Base-by-base conservation (phyloP, 2,329 filamentous ascomycete genomes). In the Talaromyces sp. region DNA sequence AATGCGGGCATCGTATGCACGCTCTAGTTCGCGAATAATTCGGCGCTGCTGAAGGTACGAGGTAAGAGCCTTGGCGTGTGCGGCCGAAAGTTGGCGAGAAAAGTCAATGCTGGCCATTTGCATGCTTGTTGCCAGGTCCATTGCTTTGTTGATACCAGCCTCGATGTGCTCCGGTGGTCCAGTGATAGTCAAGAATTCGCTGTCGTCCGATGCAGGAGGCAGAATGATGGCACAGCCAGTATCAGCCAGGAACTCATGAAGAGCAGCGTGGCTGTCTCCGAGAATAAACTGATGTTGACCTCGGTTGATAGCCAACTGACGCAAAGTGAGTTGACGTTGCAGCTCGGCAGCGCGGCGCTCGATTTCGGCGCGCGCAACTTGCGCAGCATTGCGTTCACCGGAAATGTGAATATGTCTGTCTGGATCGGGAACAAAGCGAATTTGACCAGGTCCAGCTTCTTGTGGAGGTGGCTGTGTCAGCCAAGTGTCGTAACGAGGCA, bases 231-330 rank as follows among this genome's bases (percentile, higher is more conserved):
- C 86, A 76, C 95, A 99, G 65, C 93, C 93, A 62, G 95, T 98
- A 70, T 96, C 87, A 53, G 88, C 84, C 66, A 97, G 87, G 80
- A 99, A 97, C 53, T 96, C 87, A 62, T 97, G 87, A 36, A 91
- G 82, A 19, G 91, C 87, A 64, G 90, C 84, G 64, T 91, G 92
- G 64, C 88, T 85, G 64, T 93, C 88, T 57, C 93, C 93, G 65
- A 96, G 88, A 71, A 99, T 95, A 80, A 97, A 98, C 74, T 96
- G 93, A 74, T 98, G 95, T 57, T 92, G 88, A 55, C 91, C 92
- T 64, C 89, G 88, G 74, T 93, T 90, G 68, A 98, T 91, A 6
- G 89, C 85, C 49, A 92, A 81, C 74, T 96, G 88, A 68, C 95
- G 87, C 55, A 95, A 81, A 49, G 88, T 85, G 56, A 98, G 81